These are phyloP conservation scores for Fraxinus baroniana DNA, from an alignment of 305 asterid species.

Conservation along the genomic window DNA sequence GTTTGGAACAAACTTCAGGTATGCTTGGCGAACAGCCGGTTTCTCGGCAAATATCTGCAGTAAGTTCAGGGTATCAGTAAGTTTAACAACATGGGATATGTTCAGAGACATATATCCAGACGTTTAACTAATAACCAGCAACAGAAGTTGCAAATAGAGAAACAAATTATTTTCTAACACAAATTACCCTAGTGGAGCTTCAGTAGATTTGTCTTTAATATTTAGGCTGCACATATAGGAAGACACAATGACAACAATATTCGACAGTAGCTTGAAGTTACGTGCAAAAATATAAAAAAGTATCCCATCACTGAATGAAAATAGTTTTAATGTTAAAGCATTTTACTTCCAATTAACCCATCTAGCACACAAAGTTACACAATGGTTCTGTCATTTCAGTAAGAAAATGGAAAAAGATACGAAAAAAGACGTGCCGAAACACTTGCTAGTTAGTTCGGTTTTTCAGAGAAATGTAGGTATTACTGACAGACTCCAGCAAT, in stretches of 20 bases:
- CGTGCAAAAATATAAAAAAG: background rate
- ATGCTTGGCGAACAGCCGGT: no score
- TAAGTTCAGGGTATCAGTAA: background rate
- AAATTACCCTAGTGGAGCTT: slow-evolving; percentile 12
- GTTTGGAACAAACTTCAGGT: no score
- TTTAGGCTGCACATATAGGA: slow-evolving; percentile 4
- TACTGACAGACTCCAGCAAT: no score
- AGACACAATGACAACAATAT: slow-evolving; percentile 9
- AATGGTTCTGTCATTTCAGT: slow-evolving; percentile 8
- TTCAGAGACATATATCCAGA: background rate
- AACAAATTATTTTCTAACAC: background rate
- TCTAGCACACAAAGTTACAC: background rate
- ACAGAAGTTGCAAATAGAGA: slow-evolving; percentile 1
- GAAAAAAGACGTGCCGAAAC: no score
- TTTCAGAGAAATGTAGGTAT: no score
- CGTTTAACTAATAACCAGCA: background rate
- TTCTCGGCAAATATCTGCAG: no score
- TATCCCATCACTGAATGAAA: background rate
- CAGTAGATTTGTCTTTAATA: slow-evolving; percentile 3
- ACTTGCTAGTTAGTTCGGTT: no score
- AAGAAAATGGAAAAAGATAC: background rate
- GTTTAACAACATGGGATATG: slow-evolving; percentile 1
- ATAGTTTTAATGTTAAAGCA: background rate
- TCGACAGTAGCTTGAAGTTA: background rate
- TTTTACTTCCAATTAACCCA: background rate